Evolutionary conservation across 108 stramenopile genomes (phyloP), one percentile per base, ranked within the genome.

Genomic region (Nannochloropsis gaditana): DNA sequence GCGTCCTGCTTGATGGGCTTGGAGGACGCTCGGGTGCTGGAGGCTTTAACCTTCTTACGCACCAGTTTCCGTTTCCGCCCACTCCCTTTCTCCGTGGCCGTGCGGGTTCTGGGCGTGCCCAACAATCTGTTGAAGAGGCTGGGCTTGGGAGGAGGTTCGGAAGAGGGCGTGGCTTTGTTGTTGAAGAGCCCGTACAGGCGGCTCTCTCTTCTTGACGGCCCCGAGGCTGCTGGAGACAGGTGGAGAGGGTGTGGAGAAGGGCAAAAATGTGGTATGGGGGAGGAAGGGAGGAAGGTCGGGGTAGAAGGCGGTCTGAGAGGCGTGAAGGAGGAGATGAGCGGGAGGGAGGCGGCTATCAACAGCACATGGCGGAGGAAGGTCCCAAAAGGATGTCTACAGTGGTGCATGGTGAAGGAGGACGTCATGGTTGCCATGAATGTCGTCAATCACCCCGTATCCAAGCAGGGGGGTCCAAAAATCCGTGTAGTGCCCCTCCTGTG

Each of bases 51-150:
- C 59, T 73, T 73, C 4, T 73, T 73, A 2, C 59, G 59, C 19
- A 73, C 59, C 59, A 73, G n/a, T 73, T 5, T 73, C 4, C 59
- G 15, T n/a, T 73, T 73, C 2, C 59, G 59, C 19, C 59, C 59
- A 73, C n/a, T n/a, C 19, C 19, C 19, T n/a, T n/a, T n/a, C 4
- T 15, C n/a, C 2, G 59, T 73, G 2, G 59, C 59, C 3, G 59
- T n/a, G 59, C 59, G 15, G 15, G 59, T 73, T n/a, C 19, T 73
- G 19, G 15, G 15, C 59, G 15, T 73, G 19, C 59, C 59, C n/a
- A 73, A n/a, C 59, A 73, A 73, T 5, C 59, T n/a, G n/a, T n/a
- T 73, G 59, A 73, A 73, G 19, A 73, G n/a, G 59, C 59, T n/a
- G 59, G 59, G 15, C 59, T 73, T 73, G 59, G 59, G 19, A 73